Conservation (phyloP, 441 rosid species). For the Melianthus villosus region DNA sequence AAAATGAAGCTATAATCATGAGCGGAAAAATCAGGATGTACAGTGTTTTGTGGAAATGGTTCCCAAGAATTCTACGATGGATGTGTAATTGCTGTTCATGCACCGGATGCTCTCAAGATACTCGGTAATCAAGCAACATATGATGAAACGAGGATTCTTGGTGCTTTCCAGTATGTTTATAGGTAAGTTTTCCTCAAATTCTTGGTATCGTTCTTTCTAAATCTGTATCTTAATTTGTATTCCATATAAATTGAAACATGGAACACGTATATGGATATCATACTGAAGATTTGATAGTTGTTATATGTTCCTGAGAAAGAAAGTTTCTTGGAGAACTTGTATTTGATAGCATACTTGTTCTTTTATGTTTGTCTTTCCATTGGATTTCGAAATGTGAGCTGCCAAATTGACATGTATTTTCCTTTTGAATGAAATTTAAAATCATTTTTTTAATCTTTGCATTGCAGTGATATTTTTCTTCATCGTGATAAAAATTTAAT, state of each 20-base stretch:
- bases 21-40: conserved; percentile 13
- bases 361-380: too few species aligned
- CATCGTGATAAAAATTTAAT: conserved; percentile 58
- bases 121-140: conserved; percentile 53
- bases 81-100: conserved; percentile 53
- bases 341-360: too few species aligned
- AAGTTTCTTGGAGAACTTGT: too few species aligned
- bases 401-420: too few species aligned
- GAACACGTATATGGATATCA: too few species aligned
- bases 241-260: too few species aligned
- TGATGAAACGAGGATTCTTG: conserved; percentile 62
- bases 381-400: too few species aligned
- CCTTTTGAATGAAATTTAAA: too few species aligned
- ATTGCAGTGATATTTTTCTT: conserved; percentile 62
- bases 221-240: too few species aligned
- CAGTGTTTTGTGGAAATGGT: conserved; percentile 31
- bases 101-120: conserved; percentile 55
- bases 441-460: conserved; percentile 4
- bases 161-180: conserved; percentile 67
- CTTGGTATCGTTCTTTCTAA: too few species aligned
- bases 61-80: conserved; percentile 26
- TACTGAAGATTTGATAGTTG: too few species aligned
- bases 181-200: conserved; percentile 25
- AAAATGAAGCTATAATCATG: neutral
- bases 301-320: too few species aligned